phyloP scores from a whole-genome alignment of 164 flowering plant species.

The Piper betle region DNA sequence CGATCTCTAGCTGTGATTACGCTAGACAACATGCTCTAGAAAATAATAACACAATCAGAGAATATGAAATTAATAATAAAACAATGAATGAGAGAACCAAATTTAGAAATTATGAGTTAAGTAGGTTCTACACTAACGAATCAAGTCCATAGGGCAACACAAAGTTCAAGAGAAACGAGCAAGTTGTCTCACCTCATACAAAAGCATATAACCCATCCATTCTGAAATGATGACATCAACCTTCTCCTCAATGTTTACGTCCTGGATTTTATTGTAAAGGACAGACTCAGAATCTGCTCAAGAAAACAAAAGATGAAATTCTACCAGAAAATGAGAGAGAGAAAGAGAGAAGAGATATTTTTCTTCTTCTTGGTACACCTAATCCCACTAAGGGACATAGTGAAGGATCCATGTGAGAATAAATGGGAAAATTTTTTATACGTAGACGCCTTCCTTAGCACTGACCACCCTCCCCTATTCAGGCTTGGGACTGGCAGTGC shows the following conservation, averaged over 20 bases:
- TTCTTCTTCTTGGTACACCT: too few relatives aligned
- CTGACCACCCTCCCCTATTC: too few relatives aligned
- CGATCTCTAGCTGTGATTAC: slow-evolving; percentile 93
- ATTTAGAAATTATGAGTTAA: background rate
- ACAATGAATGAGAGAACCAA: background rate
- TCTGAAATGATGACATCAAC: slow-evolving; percentile 98
- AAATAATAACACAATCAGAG: background rate
- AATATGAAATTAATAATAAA: background rate
- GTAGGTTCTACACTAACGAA: background rate
- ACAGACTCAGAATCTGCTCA: slow-evolving; percentile 2
- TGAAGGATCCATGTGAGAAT: too few relatives aligned
- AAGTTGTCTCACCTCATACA: slow-evolving; percentile 45
- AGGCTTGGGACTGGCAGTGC: too few relatives aligned
- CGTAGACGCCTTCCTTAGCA: too few relatives aligned
- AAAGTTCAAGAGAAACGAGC: too few relatives aligned
- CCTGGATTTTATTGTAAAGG: slow-evolving; percentile 37
- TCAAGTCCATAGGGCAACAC: background rate
- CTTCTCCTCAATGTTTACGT: slow-evolving; percentile 82
- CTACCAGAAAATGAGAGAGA: too few relatives aligned
- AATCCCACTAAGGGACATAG: too few relatives aligned
- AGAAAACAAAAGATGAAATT: too few relatives aligned
- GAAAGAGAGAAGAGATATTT: too few relatives aligned
- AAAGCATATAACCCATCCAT: slow-evolving; percentile 99
- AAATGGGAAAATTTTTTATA: too few relatives aligned
- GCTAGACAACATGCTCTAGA: slow-evolving; percentile 96